A percentile compares a stretch with the other conserved stretches of the same genome.
Evolutionary conservation across 2,329 filamentous ascomycete genomes (phyloP).

Genomic region (Zymoseptoria ardabiliae): DNA sequence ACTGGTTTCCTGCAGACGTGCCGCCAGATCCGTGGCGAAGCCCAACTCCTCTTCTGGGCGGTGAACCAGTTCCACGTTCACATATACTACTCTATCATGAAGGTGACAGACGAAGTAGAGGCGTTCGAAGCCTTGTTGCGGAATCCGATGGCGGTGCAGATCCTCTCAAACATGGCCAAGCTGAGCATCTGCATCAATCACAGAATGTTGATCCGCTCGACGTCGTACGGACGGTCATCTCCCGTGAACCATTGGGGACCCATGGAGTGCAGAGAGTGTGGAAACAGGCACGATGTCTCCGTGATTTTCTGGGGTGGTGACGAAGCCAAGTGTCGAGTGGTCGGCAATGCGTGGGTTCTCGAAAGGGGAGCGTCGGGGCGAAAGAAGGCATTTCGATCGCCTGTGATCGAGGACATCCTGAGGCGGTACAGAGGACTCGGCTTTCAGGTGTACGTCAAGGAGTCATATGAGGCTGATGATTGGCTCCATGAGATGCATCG

Average conservation of each 20-base stretch:
- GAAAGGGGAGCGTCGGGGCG: not conserved
- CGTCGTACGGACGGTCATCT: not conserved
- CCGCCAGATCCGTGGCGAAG: slow-evolving; percentile 15
- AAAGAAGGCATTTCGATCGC: not conserved
- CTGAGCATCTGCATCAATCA: not conserved
- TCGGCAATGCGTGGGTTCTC: not conserved
- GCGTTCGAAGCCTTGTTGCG: not conserved
- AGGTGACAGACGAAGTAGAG: not conserved
- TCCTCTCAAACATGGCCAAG: not conserved
- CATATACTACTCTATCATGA: not conserved
- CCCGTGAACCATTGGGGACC: not conserved
- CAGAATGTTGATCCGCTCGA: not conserved
- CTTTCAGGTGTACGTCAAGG: not conserved
- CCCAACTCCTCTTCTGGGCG: slow-evolving; percentile 19
- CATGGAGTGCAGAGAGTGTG: not conserved
- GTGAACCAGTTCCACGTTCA: slow-evolving; percentile 12
- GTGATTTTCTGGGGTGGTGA: not conserved
- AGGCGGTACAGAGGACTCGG: not conserved
- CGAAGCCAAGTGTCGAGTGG: not conserved
- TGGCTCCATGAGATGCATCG: not conserved
- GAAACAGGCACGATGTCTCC: not conserved
- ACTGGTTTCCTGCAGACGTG: slow-evolving; percentile 12
- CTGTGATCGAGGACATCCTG: not conserved
- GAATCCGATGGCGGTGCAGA: not conserved
- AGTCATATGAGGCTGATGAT: not conserved